Conservation (phyloP, 768 basidiomycete species). For the Antrodiella citrinella region DNA sequence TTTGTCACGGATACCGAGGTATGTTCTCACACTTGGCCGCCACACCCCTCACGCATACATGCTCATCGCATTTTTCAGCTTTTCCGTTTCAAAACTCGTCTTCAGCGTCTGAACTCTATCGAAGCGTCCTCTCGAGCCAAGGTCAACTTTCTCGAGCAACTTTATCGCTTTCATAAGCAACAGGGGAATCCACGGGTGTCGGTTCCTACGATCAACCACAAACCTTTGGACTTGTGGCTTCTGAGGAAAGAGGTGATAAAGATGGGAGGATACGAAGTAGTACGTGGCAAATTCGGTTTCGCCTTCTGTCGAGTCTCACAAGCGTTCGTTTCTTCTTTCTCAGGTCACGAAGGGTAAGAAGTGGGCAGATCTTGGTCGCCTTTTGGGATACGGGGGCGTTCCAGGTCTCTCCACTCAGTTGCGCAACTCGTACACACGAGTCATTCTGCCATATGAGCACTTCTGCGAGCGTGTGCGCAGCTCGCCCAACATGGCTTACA, state of each 20-base stretch:
- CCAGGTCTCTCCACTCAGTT: conserved; percentile 82
- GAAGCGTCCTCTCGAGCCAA: conserved; percentile 96
- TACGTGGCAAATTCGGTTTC: conserved; percentile 31
- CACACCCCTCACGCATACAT: conserved; percentile 1
- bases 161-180: conserved; percentile 94
- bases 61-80: conserved; percentile 42
- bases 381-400: conserved; percentile 75
- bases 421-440: conserved; percentile 81
- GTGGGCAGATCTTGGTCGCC: conserved; percentile 82
- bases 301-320: conserved; percentile 1
- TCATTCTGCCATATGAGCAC: conserved; percentile 94
- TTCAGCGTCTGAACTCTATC: conserved; percentile 92
- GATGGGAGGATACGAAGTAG: conserved; percentile 80
- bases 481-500: conserved; percentile 40
- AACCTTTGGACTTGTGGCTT: conserved; percentile 89
- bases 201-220: conserved; percentile 92
- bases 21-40: conserved; percentile 20
- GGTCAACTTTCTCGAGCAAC: conserved; percentile 93
- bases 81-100: conserved; percentile 92
- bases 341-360: conserved; percentile 80
- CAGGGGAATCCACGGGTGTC: conserved; percentile 85
- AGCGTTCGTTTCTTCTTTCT: no score
- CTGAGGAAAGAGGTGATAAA: conserved; percentile 88
- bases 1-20: conserved; percentile 95
- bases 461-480: conserved; percentile 73